Base-by-base conservation (phyloP, 345 rosid genomes). In the Erysimum cheiranthoides region DNA sequence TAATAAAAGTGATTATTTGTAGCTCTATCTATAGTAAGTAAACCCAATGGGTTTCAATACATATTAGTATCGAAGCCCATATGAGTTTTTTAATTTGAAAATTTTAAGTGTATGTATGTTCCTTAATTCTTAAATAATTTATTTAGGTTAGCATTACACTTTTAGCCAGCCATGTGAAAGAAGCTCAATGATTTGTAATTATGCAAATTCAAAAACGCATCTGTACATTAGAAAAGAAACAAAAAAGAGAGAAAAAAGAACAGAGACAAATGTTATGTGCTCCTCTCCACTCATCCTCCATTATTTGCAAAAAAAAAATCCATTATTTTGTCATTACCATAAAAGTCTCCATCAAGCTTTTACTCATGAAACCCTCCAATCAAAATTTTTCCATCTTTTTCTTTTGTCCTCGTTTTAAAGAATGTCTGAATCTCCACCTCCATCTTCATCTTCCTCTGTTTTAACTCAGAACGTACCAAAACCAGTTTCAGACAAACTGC, bases 401-500 rank as follows among this genome's bases (percentile, higher is more conserved):
- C 1, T 31, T 16, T 30, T 34, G 34, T 36, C 32, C 18, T 10
- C n/a, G 27, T 49, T 51, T 13, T 56, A 61, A 54, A 85, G 60
- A 71, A 71, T 78, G 62, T 75, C 87, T 5, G 78, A 84, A 2
- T 75, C 86, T 56, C 40, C 86, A 10, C 17, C 82, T n/a, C 54
- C 81, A 54, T 59, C 72, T 8, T 61, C 66, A 6, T 54, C 74
- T 14, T 56, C 69, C 21, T 73, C 81, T 57, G 45, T 60, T 6
- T 77, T 59, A 42, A 68, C 86, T 61, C 96, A 90, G 47, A 27
- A 69, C 5, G 96, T 90, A 25, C 56, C 93, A 3, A 87, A 82
- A 78, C 70, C 79, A 3, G 86, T 87, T n/a, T 90, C 96, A 10
- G 88, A 90, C 78, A 36, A 77, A 49, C 86, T 90, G 40, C 91